Evolutionary conservation across 1,284 basidiomycete species (phyloP).

Genomic region (Sanghuangporus sanghuang): DNA sequence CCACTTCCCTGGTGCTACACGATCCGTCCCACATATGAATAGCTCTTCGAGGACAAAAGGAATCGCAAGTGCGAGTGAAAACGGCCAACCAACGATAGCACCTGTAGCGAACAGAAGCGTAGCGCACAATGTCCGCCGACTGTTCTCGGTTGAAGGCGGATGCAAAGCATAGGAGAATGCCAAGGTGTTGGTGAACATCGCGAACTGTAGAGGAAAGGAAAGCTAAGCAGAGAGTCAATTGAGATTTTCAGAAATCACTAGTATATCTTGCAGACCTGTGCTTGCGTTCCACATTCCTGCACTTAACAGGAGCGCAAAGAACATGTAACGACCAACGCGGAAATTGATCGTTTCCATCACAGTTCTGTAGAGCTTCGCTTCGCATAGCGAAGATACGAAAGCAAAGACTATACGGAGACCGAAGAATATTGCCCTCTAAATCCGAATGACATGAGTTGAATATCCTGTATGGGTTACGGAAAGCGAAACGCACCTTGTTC

Average conservation of each 20-base stretch:
- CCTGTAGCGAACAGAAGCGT: conserved; percentile 77
- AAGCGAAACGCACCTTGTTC: conserved; percentile 43
- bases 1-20: conserved; percentile 46
- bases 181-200: conserved; percentile 86
- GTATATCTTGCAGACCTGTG: conserved; percentile 46
- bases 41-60: conserved; percentile 93
- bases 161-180: conserved; percentile 77
- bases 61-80: conserved; percentile 77
- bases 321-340: conserved; percentile 85
- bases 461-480: conserved; percentile 15
- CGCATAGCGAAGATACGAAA: conserved; percentile 68
- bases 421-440: conserved; percentile 82
- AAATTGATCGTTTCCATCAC: conserved; percentile 84
- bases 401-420: conserved; percentile 80
- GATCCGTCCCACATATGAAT: conserved; percentile 71
- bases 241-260: conserved; percentile 3
- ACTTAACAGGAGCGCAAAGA: conserved; percentile 81
- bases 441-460: conserved; percentile 18
- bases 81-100: conserved; percentile 95
- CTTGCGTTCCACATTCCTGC: conserved; percentile 94
- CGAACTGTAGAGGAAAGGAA: conserved; percentile 93
- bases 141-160: conserved; percentile 56
- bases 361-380: conserved; percentile 82
- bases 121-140: conserved; percentile 53
- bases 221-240: conserved; percentile 39